Percentiles rank a stretch among this genome's conserved stretches.
phyloP scores from a whole-genome alignment of 2,329 filamentous ascomycete species.

The Cercospora zeina region DNA sequence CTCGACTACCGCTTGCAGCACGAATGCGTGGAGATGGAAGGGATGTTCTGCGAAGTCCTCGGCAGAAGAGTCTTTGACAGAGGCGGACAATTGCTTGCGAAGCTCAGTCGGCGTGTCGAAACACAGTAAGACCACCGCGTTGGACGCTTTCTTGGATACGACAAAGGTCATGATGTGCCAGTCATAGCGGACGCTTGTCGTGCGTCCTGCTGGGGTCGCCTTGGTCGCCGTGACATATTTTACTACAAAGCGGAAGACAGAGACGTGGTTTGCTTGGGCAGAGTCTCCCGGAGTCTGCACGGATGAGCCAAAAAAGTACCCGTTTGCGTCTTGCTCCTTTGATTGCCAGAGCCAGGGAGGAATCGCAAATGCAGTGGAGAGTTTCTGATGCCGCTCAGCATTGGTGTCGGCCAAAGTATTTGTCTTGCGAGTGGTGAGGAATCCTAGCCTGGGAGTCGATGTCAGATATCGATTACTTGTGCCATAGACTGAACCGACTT shows the following conservation, averaged over 20 bases:
- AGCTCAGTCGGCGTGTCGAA: constrained; percentile 10
- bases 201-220: not conserved
- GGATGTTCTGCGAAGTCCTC: constrained; percentile 13
- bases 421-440: not conserved
- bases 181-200: constrained; percentile 3
- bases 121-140: constrained; percentile 17
- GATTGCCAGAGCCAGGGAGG: constrained; percentile 18
- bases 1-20: constrained; percentile 24
- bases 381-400: not conserved
- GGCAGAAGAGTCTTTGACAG: not conserved
- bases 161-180: constrained; percentile 26
- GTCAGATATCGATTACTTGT: not conserved
- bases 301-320: constrained; percentile 17
- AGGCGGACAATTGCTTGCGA: not conserved
- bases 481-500: not conserved
- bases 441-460: not conserved
- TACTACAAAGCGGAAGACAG: constrained; percentile 24
- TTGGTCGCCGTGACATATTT: constrained; percentile 17
- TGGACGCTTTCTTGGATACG: not conserved
- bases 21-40: constrained; percentile 21
- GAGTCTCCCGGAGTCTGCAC: not conserved
- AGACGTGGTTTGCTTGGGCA: constrained; percentile 4
- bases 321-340: constrained; percentile 20
- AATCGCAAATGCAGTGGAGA: not conserved
- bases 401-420: not conserved